These are phyloP conservation scores for Monosporascus sp. DNA, from an alignment of 2,329 filamentous ascomycete genomes.

Conservation along the genomic window DNA sequence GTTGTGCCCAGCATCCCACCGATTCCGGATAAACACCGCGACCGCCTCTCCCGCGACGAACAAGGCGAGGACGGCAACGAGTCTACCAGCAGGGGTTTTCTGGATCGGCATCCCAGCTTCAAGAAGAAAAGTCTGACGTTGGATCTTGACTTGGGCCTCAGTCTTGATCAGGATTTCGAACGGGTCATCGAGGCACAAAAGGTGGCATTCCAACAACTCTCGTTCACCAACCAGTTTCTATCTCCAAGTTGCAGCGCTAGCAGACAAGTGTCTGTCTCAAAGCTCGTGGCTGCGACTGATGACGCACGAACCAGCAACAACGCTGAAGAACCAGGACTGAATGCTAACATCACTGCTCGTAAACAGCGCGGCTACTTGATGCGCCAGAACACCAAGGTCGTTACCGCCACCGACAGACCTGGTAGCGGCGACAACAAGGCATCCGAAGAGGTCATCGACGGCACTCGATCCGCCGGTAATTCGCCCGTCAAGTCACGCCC, in stretches of 20 bases:
- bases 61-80: slow-evolving; percentile 32
- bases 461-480: slow-evolving; percentile 57
- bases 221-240: slow-evolving; percentile 14
- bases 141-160: slow-evolving; percentile 76
- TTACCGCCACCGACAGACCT: slow-evolving; percentile 66
- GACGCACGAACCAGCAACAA: slow-evolving; percentile 16
- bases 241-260: slow-evolving; percentile 22
- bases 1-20: slow-evolving; percentile 49
- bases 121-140: slow-evolving; percentile 79
- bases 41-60: slow-evolving; percentile 46
- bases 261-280: slow-evolving; percentile 42
- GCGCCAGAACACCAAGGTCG: slow-evolving; percentile 96
- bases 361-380: slow-evolving; percentile 96
- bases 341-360: slow-evolving; percentile 59
- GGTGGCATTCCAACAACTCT: slow-evolving; percentile 57
- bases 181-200: slow-evolving; percentile 95
- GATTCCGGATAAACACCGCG: slow-evolving; percentile 57
- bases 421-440: slow-evolving; percentile 45
- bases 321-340: slow-evolving; percentile 22
- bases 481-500: slow-evolving; percentile 76
- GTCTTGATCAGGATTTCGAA: slow-evolving; percentile 88
- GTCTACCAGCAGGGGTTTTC: slow-evolving; percentile 36
- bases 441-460: slow-evolving; percentile 45
- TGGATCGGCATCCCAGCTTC: slow-evolving; percentile 65
- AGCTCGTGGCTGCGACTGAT: slow-evolving; percentile 9